A percentile compares a stretch with the other conserved stretches of the same genome.
Conservation (phyloP, 2,329 filamentous ascomycete species). For the Ceratocystis variospora region DNA sequence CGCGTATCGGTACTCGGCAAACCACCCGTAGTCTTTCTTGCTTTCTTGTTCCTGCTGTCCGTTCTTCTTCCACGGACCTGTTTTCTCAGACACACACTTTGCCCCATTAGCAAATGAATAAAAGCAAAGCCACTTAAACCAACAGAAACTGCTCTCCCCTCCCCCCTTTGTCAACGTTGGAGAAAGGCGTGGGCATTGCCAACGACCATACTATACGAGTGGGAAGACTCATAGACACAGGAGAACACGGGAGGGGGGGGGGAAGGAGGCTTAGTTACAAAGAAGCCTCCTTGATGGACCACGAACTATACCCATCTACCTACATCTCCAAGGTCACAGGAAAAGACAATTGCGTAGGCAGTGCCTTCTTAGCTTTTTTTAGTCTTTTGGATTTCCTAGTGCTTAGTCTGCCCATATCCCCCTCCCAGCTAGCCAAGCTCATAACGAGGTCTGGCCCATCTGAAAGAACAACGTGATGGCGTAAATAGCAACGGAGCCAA, state of each 20-base stretch:
- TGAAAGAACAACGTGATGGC: not conserved
- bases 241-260: not conserved
- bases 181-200: no score
- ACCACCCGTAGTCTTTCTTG: not conserved
- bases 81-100: not conserved
- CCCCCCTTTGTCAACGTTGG: not conserved
- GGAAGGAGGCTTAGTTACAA: not conserved
- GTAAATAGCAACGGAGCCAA: not conserved
- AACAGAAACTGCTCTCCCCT: not conserved
- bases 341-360: not conserved
- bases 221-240: not conserved
- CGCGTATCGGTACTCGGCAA: conserved; percentile 4
- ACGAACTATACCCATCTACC: not conserved
- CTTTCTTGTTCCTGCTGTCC: not conserved
- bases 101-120: not conserved
- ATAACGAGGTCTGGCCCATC: not conserved
- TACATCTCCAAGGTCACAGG: not conserved
- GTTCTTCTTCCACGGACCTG: not conserved
- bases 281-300: not conserved
- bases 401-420: not conserved
- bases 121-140: not conserved
- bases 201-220: not conserved
- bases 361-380: not conserved
- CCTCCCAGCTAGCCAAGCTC: not conserved
- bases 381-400: not conserved